Conservation (phyloP, 2,329 filamentous ascomycete genomes). For the Fusarium concolor region DNA sequence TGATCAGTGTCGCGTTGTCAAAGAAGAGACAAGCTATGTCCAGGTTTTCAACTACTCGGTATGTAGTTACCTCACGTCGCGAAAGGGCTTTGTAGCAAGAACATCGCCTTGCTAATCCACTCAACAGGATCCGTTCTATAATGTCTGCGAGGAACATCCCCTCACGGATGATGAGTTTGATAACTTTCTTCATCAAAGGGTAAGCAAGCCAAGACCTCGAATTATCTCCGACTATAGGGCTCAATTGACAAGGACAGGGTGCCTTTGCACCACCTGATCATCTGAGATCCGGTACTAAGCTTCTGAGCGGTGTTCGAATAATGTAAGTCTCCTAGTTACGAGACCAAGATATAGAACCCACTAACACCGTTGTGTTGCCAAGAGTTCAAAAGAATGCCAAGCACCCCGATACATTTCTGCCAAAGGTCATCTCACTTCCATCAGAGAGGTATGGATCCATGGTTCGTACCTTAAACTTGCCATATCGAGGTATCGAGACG, state of each 20-base stretch:
- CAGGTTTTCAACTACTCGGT: conserved; percentile 72
- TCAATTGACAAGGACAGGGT: conserved; percentile 55
- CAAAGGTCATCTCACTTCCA: conserved; percentile 65
- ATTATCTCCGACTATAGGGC: background rate
- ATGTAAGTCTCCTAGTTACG: conserved; percentile 58
- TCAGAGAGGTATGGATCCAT: conserved; percentile 65
- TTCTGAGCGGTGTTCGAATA: conserved; percentile 65
- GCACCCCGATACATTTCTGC: conserved; percentile 68
- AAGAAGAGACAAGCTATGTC: conserved; percentile 66
- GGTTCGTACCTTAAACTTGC: conserved; percentile 65
- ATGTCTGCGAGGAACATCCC: conserved; percentile 63
- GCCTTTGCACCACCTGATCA: conserved; percentile 62
- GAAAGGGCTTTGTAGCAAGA: background rate
- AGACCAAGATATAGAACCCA: background rate
- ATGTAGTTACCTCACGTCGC: conserved; percentile 43
- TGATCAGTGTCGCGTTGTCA: conserved; percentile 59
- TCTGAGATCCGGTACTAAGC: conserved; percentile 55
- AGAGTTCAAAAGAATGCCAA: conserved; percentile 68
- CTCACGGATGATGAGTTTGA: conserved; percentile 67
- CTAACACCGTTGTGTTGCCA: conserved; percentile 10
- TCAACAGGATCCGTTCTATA: conserved; percentile 61
- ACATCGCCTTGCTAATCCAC: conserved; percentile 6
- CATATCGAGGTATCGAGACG: conserved; percentile 68
- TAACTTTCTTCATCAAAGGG: conserved; percentile 65
- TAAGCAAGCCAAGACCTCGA: conserved; percentile 48